Conservation (phyloP, 148 eudicot genomes). For the Vaccinium darrowii region DNA sequence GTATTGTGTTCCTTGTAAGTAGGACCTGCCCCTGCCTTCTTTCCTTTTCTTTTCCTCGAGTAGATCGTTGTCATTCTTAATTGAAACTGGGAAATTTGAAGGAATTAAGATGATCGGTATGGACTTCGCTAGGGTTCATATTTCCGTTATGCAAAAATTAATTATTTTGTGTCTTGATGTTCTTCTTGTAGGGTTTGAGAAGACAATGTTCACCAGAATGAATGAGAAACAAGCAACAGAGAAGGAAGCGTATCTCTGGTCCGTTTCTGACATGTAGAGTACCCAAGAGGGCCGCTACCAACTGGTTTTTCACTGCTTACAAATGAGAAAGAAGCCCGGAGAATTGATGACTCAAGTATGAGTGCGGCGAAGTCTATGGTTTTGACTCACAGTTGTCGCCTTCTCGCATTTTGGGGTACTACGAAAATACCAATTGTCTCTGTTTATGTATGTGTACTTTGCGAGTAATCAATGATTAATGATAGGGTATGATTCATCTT, state of each 20-base stretch:
- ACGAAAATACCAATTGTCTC: background rate
- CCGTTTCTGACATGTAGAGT: constrained; percentile 85
- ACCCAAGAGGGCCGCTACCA: background rate
- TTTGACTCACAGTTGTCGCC: background rate
- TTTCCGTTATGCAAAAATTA: background rate
- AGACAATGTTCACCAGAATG: constrained; percentile 63
- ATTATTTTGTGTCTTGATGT: background rate
- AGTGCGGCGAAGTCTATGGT: background rate
- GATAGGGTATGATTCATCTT: background rate
- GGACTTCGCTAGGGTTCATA: background rate
- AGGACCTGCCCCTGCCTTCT: background rate
- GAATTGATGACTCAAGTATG: background rate
- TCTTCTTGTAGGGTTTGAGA: constrained; percentile 64
- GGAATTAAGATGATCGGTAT: background rate
- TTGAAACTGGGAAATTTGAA: background rate
- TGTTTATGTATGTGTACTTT: background rate
- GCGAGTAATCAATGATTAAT: no score
- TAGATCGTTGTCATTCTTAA: background rate
- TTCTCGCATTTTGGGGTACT: background rate
- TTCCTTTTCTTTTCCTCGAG: background rate
- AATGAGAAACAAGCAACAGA: constrained; percentile 85
- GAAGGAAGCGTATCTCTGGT: constrained; percentile 93
- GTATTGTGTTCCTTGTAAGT: background rate
- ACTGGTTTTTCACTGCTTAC: background rate
- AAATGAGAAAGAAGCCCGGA: background rate